Percentiles rank a stretch among this genome's conserved stretches.
Conservation (phyloP, 345 rosid genomes). For the Brassica carinata region DNA sequence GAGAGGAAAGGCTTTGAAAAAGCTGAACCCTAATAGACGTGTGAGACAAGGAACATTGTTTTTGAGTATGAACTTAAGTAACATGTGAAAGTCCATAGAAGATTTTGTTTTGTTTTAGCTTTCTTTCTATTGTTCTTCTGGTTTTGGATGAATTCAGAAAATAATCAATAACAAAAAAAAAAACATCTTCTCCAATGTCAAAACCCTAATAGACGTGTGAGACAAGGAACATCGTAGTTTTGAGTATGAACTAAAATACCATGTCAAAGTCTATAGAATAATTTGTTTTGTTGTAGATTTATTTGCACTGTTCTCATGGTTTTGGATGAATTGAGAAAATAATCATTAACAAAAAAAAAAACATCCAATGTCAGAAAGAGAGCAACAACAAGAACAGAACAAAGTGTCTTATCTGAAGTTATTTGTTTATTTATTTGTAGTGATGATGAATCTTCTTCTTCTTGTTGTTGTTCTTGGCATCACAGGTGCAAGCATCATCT, state of each 20-base stretch:
- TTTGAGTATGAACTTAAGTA: slow-evolving; percentile 20
- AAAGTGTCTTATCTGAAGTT: neutral
- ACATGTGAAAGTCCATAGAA: slow-evolving; percentile 25
- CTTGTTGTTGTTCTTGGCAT: slow-evolving; percentile 19
- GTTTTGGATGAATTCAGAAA: slow-evolving; percentile 6
- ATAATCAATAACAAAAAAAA: neutral
- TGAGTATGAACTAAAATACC: slow-evolving; percentile 22
- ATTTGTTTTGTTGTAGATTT: slow-evolving; percentile 28
- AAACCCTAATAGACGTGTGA: slow-evolving; percentile 28
- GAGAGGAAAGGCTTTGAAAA: slow-evolving; percentile 3
- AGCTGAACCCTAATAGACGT: slow-evolving; percentile 15
- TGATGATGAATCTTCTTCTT: slow-evolving; percentile 32
- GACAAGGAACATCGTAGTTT: slow-evolving; percentile 23
- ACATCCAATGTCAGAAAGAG: slow-evolving; percentile 18
- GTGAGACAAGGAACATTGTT: slow-evolving; percentile 29
- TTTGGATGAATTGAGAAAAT: slow-evolving; percentile 4
- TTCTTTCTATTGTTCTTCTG: slow-evolving; percentile 6
- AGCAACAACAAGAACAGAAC: slow-evolving; percentile 10
- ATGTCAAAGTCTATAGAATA: slow-evolving; percentile 20
- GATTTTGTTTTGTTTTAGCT: slow-evolving; percentile 27
- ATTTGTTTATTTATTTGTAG: neutral
- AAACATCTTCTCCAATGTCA: slow-evolving; percentile 6
- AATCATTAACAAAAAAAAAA: neutral
- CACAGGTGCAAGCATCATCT: slow-evolving; percentile 28
- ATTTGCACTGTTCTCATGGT: neutral